A percentile compares a stretch with the other conserved stretches of the same genome.
Conservation (phyloP, 208 protist genomes). For the Naegleria lovaniensis region DNA sequence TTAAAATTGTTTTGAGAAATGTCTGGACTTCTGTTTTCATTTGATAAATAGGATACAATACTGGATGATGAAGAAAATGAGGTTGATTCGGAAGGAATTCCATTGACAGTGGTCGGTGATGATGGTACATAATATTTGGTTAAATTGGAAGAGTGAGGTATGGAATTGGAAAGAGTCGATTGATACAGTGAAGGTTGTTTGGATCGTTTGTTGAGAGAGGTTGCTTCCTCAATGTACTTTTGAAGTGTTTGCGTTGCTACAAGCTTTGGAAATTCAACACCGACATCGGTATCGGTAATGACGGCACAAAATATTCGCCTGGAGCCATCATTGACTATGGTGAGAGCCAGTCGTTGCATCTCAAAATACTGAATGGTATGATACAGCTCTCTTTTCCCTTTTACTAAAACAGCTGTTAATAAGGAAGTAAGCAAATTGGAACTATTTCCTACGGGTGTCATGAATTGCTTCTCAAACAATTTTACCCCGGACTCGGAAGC, state of each 20-base stretch:
- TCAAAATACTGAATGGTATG: neutral
- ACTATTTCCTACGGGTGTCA: neutral
- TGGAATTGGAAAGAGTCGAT: neutral
- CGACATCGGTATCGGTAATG: neutral
- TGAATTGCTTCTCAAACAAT: constrained; percentile 5
- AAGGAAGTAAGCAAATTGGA: neutral
- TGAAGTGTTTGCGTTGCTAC: neutral
- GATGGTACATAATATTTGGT: neutral
- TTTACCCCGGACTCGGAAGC: neutral
- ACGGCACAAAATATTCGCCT: neutral
- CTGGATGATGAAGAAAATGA: neutral
- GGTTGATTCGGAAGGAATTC: neutral
- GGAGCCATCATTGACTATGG: neutral
- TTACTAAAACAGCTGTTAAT: neutral
- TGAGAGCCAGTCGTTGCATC: neutral
- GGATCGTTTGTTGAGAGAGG: neutral
- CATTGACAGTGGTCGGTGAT: neutral
- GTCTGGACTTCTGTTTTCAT: too few species aligned
- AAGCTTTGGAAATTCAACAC: neutral
- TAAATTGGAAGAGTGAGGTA: neutral
- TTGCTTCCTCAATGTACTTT: neutral
- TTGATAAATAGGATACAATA: too few species aligned
- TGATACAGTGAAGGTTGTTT: neutral
- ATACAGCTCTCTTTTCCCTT: neutral
- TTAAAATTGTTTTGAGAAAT: neutral